A percentile compares a stretch with the other conserved stretches of the same genome.
Evolutionary conservation across 2,329 filamentous ascomycete genomes (phyloP).

Genomic region (Leptoxyphium fumago): DNA sequence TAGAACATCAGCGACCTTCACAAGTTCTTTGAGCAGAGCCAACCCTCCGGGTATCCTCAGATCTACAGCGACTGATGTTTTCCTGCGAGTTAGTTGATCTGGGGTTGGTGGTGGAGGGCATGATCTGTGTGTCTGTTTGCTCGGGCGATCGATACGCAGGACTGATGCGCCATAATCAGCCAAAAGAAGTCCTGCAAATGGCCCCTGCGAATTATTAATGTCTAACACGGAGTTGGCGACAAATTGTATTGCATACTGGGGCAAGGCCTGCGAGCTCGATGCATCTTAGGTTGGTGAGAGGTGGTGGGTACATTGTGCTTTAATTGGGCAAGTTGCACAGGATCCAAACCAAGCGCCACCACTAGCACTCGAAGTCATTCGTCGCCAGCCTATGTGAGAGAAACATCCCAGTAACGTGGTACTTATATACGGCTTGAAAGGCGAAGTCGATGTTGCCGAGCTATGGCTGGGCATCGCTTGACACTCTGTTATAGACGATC

Average conservation of each 20-base stretch:
- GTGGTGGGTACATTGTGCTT: conserved; percentile 23
- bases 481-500: too few species aligned
- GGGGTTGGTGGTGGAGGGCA: conserved; percentile 32
- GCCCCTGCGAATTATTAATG: conserved; percentile 37
- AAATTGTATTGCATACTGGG: conserved; percentile 17
- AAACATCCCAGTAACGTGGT: too few species aligned
- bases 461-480: too few species aligned
- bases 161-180: conserved; percentile 81
- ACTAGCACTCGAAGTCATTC: too few species aligned
- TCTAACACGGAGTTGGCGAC: not conserved
- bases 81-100: conserved; percentile 68
- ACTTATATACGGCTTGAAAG: too few species aligned
- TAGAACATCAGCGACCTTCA: conserved; percentile 54
- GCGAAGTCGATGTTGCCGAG: too few species aligned
- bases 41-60: conserved; percentile 54
- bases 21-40: conserved; percentile 50
- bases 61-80: conserved; percentile 65
- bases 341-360: too few species aligned
- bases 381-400: too few species aligned
- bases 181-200: conserved; percentile 77
- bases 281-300: conserved; percentile 45
- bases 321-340: too few species aligned
- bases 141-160: conserved; percentile 63
- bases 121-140: conserved; percentile 25
- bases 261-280: conserved; percentile 52